phyloP scores from a whole-genome alignment of 768 basidiomycete genomes.

The Boletus eberwhitei region DNA sequence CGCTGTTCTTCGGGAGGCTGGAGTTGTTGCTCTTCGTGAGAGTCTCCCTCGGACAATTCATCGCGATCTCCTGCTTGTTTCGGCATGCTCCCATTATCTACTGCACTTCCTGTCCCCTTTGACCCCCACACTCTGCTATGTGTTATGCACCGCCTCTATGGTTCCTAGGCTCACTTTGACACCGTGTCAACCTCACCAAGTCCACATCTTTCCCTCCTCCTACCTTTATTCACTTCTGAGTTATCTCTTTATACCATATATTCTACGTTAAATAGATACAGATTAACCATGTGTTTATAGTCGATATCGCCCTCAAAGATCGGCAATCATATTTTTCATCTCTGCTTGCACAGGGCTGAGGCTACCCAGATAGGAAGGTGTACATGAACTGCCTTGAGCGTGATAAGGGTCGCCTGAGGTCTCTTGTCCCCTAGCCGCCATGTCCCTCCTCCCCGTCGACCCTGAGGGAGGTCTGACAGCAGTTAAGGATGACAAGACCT shows the following conservation, averaged over 20 bases:
- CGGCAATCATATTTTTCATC: slow-evolving; percentile 6
- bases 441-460: slow-evolving; percentile 57
- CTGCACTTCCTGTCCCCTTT: slow-evolving; percentile 10
- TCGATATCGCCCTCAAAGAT: slow-evolving; percentile 13
- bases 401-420: slow-evolving; percentile 4
- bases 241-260: slow-evolving; percentile 43
- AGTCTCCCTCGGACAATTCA: slow-evolving; percentile 7
- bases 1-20: slow-evolving; percentile 48
- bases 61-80: slow-evolving; percentile 11
- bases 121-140: slow-evolving; percentile 25
- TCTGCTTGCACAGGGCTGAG: slow-evolving; percentile 1
- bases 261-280: slow-evolving; percentile 37
- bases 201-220: slow-evolving; percentile 11
- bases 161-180: slow-evolving; percentile 25
- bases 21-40: slow-evolving; percentile 64
- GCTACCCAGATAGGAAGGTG: slow-evolving; percentile 28
- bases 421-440: slow-evolving; percentile 32
- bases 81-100: slow-evolving; percentile 22
- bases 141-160: slow-evolving; percentile 26
- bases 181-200: slow-evolving; percentile 14
- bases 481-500: slow-evolving; percentile 45
- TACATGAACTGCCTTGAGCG: background rate
- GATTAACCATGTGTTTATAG: slow-evolving; percentile 37
- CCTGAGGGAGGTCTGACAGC: slow-evolving; percentile 40
- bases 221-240: slow-evolving; percentile 33